Evolutionary conservation across 2,329 filamentous ascomycete genomes (phyloP), one percentile per base, ranked within the genome.

Genomic region (Rugonectria rugulosa): DNA sequence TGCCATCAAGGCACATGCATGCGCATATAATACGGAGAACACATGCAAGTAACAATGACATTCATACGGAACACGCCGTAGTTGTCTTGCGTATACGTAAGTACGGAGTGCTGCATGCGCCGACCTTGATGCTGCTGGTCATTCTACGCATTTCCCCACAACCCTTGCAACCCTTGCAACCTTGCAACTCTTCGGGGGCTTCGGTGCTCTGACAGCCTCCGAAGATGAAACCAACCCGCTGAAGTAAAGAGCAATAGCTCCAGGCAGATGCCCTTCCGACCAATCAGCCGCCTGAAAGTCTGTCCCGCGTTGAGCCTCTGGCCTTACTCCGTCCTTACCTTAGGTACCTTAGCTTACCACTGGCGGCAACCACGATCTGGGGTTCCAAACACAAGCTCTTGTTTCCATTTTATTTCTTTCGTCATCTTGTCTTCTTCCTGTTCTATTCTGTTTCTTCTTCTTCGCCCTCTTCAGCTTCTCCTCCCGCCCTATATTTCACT

Each of bases 291-390:
- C 34, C 32, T 48, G 24, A 19, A 29, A 36, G 21, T 17, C 29
- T 38, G 31, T 47, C 57, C 46, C 45, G 50, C 43, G 31, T 31
- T 23, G 31, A 29, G 47, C 26, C n/a, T n/a, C n/a, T n/a, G n/a
- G n/a, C n/a, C 55, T 65, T 51, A 51, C 57, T 24, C 57, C 37
- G 54, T 48, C n/a, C 17, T 31, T 36, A n/a, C n/a, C n/a, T n/a
- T n/a, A n/a, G n/a, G n/a, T n/a, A n/a, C n/a, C n/a, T n/a, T n/a
- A 14, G 29, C 29, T 32, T 32, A 14, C 27, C 36, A 46, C 26
- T 40, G 31, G 37, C 49, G 46, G 48, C 46, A 61, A 60, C 61
- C 64, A 67, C 62, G 64, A 67, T 56, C 56, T 60, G 51, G 56
- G 44, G 36, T n/a, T 36, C 29, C 49, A 41, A 54, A 23, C 43